Evolutionary conservation across 2,329 filamentous ascomycete species (phyloP), one percentile per base, ranked within the genome.

Genomic region (Neoscytalidium dimidiatum): DNA sequence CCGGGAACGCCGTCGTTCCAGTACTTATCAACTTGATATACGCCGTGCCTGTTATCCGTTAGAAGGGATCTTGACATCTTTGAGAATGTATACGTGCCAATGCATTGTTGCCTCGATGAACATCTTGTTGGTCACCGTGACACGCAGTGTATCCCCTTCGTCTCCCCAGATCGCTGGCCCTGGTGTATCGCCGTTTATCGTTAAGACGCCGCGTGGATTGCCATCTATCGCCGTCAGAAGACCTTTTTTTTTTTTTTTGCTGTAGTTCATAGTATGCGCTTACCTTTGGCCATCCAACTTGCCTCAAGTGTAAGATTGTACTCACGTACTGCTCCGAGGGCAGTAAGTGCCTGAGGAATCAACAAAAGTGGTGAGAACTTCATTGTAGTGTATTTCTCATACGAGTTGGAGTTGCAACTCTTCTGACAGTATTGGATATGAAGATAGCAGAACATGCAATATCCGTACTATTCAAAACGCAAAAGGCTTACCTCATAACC

Each of bases 1-100:
- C 86, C 86, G 0, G 85, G 84, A 0, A 86, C 82, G 29, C 87
- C 87, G 65, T 89, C 87, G 0, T 85, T 83, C 86, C 85, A 88
- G 0, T 85, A 83, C 0, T 85, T 87, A 19, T 76, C 75, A 1
- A 74, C 67, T 77, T 85, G 84, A 31, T 83, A 81, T 33, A 87
- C 75, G 67, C 79, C 78, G 70, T 53, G 23, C 4, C 56, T n/a
- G 7, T 6, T 43, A 48, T 60, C 7, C 8, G 66, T 48, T 28
- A 4, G 29, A 4, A 21, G 28, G 44, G 4, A 4, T 17, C 23
- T 17, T 9, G 29, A 8, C 7, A 14, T 14, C 7, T 23, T 21
- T 5, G 13, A 48, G n/a, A 17, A 8, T 61, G 57, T 21, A 68
- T 72, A 83, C 84, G 62, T 85, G 84, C 35, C 78, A 84, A 68